A percentile compares a stretch with the other conserved stretches of the same genome.
Conservation (phyloP, 192 early-diverging fungal species). For the Coemansia brasiliensis region DNA sequence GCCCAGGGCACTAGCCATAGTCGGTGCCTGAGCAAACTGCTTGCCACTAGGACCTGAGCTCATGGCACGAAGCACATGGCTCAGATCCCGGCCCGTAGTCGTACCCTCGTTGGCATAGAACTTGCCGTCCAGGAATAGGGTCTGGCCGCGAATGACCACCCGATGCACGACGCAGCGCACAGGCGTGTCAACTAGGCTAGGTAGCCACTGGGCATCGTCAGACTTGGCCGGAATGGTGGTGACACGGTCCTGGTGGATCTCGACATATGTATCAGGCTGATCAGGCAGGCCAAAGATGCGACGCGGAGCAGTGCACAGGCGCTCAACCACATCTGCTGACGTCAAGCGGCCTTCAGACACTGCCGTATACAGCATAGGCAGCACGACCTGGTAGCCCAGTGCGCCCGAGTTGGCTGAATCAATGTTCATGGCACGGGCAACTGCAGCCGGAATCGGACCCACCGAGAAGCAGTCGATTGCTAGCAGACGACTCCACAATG, state of each 20-base stretch:
- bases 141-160: conserved; percentile 84
- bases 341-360: conserved; percentile 76
- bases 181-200: conserved; percentile 57
- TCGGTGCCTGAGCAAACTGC: conserved; percentile 28
- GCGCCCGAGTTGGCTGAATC: conserved; percentile 13
- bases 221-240: conserved; percentile 44
- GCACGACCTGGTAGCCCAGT: conserved; percentile 41
- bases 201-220: conserved; percentile 45
- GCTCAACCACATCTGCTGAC: conserved; percentile 71
- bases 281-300: conserved; percentile 90
- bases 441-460: conserved; percentile 65
- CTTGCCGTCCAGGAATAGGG: conserved; percentile 83
- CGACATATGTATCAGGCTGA: conserved; percentile 91
- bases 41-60: conserved; percentile 48
- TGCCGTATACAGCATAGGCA: conserved; percentile 78
- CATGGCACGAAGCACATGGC: conserved; percentile 38
- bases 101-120: conserved; percentile 47
- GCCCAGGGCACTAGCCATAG: conserved; percentile 13
- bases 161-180: conserved; percentile 79
- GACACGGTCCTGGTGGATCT: conserved; percentile 85
- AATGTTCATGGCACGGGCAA: conserved; percentile 41
- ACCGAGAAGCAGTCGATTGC: conserved; percentile 92
- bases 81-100: conserved; percentile 54
- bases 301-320: conserved; percentile 83
- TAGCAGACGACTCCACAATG: conserved; percentile 78